These are phyloP conservation scores for Pyrus betulifolia DNA, from an alignment of 306 rosid species.

Conservation along the genomic window DNA sequence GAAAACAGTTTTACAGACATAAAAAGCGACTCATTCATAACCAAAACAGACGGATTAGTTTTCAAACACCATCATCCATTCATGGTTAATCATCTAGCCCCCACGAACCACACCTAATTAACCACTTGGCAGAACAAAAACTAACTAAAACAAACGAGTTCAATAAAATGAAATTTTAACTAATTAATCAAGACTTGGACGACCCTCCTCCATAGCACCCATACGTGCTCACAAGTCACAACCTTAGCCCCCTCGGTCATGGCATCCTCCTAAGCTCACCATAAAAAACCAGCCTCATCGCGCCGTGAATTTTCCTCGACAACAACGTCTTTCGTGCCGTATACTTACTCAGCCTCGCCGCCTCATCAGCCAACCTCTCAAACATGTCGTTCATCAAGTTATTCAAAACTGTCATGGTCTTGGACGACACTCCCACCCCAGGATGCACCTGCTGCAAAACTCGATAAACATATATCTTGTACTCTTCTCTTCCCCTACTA, in stretches of 20 bases:
- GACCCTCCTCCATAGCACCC: constrained; percentile 5
- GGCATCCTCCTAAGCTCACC: constrained; percentile 65
- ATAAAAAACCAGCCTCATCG: constrained; percentile 55
- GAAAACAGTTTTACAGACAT: background rate
- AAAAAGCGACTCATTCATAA: background rate
- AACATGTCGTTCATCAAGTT: constrained; percentile 80
- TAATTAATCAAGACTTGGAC: background rate
- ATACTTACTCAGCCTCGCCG: constrained; percentile 35
- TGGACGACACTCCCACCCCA: constrained; percentile 46
- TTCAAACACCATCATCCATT: background rate
- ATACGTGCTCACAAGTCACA: constrained; percentile 32
- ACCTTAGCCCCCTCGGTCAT: constrained; percentile 66
- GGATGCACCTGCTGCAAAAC: constrained; percentile 82
- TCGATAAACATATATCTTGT: constrained; percentile 56
- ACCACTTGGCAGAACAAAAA: background rate
- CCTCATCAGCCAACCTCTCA: constrained; percentile 60
- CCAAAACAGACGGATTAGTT: background rate
- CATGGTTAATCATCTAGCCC: background rate
- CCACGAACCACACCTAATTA: background rate
- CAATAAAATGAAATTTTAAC: background rate
- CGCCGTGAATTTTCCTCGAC: constrained; percentile 56
- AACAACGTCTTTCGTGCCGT: constrained; percentile 38
- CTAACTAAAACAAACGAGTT: no score
- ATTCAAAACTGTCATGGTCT: constrained; percentile 53
- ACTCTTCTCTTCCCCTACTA: constrained; percentile 34